Conservation (phyloP, 2,329 filamentous ascomycete genomes). For the Aspergillus tanneri region DNA sequence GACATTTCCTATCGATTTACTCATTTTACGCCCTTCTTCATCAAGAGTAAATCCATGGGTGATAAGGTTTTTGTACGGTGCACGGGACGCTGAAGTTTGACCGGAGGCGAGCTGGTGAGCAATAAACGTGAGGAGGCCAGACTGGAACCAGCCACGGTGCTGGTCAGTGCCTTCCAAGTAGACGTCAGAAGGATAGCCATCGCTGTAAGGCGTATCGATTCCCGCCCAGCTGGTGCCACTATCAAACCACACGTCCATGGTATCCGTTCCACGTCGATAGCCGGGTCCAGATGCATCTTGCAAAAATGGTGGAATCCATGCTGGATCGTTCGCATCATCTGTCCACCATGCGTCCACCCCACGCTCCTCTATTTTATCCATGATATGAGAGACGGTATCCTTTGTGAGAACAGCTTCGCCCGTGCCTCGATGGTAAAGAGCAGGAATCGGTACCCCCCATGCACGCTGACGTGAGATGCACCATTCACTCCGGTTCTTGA, state of each 20-base stretch:
- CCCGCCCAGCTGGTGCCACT: slow-evolving; percentile 89
- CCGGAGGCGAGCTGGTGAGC: slow-evolving; percentile 53
- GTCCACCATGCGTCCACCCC: slow-evolving; percentile 96
- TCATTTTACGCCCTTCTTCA: slow-evolving; percentile 92
- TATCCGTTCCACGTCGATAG: slow-evolving; percentile 79
- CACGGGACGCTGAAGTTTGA: slow-evolving; percentile 35
- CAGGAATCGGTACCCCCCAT: slow-evolving; percentile 96
- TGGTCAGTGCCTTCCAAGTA: slow-evolving; percentile 95
- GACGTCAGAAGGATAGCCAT: slow-evolving; percentile 64
- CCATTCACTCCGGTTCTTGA: slow-evolving; percentile 89
- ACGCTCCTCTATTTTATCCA: slow-evolving; percentile 70
- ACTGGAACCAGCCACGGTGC: slow-evolving; percentile 98
- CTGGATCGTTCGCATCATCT: slow-evolving; percentile 69
- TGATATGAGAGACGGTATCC: slow-evolving; percentile 79
- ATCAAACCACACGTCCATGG: slow-evolving; percentile 99
- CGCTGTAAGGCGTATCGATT: slow-evolving; percentile 38
- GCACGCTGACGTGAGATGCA: slow-evolving; percentile 94
- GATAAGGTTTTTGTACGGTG: slow-evolving; percentile 85
- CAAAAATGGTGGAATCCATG: slow-evolving; percentile 72
- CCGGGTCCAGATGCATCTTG: slow-evolving; percentile 41
- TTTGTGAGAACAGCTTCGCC: slow-evolving; percentile 76
- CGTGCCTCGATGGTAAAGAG: slow-evolving; percentile 68
- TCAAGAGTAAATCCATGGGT: slow-evolving; percentile 96
- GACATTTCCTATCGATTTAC: slow-evolving; percentile 90
- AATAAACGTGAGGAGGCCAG: slow-evolving; percentile 82